A percentile compares a stretch with the other conserved stretches of the same genome.
Conservation (phyloP, 192 early-diverging fungal genomes). For the Coemansia sp. region DNA sequence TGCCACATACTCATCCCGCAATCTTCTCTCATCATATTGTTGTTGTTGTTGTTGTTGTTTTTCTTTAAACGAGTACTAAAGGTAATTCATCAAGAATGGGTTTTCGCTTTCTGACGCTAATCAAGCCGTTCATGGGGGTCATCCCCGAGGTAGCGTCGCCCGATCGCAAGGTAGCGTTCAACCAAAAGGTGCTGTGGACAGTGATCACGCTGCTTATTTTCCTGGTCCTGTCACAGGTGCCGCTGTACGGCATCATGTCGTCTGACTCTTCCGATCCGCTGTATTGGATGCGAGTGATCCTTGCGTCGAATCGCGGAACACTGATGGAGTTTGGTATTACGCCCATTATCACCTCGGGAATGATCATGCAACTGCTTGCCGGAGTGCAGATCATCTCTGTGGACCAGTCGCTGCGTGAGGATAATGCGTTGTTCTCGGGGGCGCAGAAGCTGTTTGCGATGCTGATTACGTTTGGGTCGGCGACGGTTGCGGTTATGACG, state of each 20-base stretch:
- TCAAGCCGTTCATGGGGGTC: constrained; percentile 96
- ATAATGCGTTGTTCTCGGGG: constrained; percentile 97
- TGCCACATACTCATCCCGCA: no score
- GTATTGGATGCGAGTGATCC: constrained; percentile 99
- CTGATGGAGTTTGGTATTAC: constrained; percentile 99
- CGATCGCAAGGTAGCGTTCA: constrained; percentile 98
- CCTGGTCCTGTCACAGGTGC: constrained; percentile 99
- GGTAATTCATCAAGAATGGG: constrained; percentile 24
- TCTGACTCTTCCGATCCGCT: constrained; percentile 97
- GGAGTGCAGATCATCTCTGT: constrained; percentile 99
- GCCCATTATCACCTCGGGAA: constrained; percentile 98
- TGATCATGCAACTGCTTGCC: constrained; percentile 99
- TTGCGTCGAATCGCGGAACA: constrained; percentile 99
- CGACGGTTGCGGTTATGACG: constrained; percentile 96
- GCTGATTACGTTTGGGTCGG: constrained; percentile 98
- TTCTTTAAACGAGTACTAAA: neutral
- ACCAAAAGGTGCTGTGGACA: constrained; percentile 99
- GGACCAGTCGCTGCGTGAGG: constrained; percentile 97
- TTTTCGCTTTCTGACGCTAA: constrained; percentile 91
- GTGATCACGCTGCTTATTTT: constrained; percentile 99
- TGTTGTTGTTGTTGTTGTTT: no score
- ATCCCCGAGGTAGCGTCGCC: constrained; percentile 95
- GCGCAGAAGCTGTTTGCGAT: constrained; percentile 99
- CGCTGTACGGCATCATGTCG: constrained; percentile 99
- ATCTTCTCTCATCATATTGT: no score